Base-by-base conservation (phyloP, 2,329 filamentous ascomycete genomes). In the Xylariaceae sp. region DNA sequence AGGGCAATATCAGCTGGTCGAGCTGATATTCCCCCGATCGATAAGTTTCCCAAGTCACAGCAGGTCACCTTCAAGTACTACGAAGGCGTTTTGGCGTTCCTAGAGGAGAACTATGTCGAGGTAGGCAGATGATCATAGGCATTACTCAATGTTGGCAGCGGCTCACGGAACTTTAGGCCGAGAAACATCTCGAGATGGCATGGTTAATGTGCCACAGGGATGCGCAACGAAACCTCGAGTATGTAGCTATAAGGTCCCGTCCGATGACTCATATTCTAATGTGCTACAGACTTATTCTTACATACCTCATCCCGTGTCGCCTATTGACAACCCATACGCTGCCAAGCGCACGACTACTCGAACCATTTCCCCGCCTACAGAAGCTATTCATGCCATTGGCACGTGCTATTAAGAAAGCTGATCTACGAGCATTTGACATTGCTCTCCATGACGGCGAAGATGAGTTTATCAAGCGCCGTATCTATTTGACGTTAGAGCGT, bases 61-160 rank as follows among this genome's bases (percentile, higher is more conserved):
- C 87, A 92, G 62, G 93, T 97, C 36, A 97, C 94, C 0, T 99
- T 96, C 78, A 94, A 92, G 71, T 99, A 97, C 76, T 98, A 97
- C 71, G 86, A 93, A 64, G 95, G 95, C 9, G 91, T 99, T 4
- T 84, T 99, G n/a, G 84, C 87, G 56, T 99, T 99, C 71, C 76
- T 99, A 4, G 93, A 98, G 61, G 96, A 99, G 72, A 92, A 97
- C 70, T 99, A 99, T 69, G 79, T 82, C 2, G 84, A 90, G 77
- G 90, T 91, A 29, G 2, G 56, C 21, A n/a, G n/a, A n/a, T n/a
- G 11, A 3, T n/a, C 69, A 39, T 75, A 59, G 6, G 6, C 2
- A 29, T 24, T n/a, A 7, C 31, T 28, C 8, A 31, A 19, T 17
- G 16, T 53, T 40, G 1, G n/a, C 12, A 21, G 14, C 26, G 3